These are phyloP conservation scores for Cladophialophora yegresii DNA, from an alignment of 2,329 filamentous ascomycete species.

Conservation along the genomic window DNA sequence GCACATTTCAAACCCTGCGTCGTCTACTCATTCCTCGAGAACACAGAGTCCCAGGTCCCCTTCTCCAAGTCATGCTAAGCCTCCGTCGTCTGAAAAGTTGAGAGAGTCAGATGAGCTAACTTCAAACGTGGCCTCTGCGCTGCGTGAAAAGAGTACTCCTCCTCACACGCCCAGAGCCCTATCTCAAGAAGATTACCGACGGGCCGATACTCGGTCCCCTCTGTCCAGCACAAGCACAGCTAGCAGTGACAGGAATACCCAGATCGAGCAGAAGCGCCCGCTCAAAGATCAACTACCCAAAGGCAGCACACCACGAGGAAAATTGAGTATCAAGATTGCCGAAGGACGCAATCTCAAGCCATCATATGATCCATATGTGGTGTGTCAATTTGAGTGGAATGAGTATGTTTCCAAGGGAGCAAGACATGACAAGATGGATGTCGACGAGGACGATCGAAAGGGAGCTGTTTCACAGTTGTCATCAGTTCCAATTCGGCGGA, in stretches of 20 bases:
- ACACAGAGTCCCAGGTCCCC: slow-evolving; percentile 55
- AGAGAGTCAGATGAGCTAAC: slow-evolving; percentile 70
- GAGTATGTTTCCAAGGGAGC: slow-evolving; percentile 92
- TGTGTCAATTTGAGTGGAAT: slow-evolving; percentile 94
- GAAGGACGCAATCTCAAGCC: slow-evolving; percentile 81
- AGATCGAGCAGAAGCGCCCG: slow-evolving; percentile 15
- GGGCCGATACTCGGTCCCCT: slow-evolving; percentile 37
- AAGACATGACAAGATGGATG: slow-evolving; percentile 60
- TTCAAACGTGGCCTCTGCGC: slow-evolving; percentile 64
- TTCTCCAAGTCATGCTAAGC: slow-evolving; percentile 48
- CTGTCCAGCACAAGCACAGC: slow-evolving; percentile 31
- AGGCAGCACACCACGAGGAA: slow-evolving; percentile 71
- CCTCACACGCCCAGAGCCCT: slow-evolving; percentile 86
- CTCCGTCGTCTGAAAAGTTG: slow-evolving; percentile 47
- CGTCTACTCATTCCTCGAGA: slow-evolving; percentile 54
- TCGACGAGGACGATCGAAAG: slow-evolving; percentile 63
- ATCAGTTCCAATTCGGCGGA: slow-evolving; percentile 64
- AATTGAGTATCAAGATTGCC: slow-evolving; percentile 82
- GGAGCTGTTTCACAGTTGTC: slow-evolving; percentile 55
- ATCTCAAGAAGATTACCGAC: slow-evolving; percentile 61
- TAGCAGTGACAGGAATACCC: slow-evolving; percentile 36
- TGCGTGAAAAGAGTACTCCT: slow-evolving; percentile 80
- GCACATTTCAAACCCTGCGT: slow-evolving; percentile 69
- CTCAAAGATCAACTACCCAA: slow-evolving; percentile 59
- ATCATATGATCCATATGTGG: slow-evolving; percentile 88